Evolutionary conservation across 257 asterid species (phyloP).

Genomic region (Ocimum tenuiflorum): DNA sequence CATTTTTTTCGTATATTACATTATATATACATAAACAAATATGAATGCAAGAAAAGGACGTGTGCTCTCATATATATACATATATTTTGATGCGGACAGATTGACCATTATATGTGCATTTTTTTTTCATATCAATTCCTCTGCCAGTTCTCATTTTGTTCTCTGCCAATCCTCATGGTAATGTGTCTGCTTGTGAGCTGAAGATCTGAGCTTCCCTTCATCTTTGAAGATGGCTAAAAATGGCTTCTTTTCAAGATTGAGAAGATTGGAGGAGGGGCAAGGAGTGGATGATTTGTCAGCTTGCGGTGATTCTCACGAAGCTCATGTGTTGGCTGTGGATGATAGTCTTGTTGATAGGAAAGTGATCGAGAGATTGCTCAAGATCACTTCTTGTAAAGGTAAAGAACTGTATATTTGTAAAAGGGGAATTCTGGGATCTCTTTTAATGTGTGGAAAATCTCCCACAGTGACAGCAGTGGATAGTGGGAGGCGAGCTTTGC

Average conservation of each 20-base stretch:
- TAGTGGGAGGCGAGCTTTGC: constrained; percentile 85
- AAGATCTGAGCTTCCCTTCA: constrained; percentile 12
- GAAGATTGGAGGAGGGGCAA: constrained; percentile 33
- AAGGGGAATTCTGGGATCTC: too few species aligned
- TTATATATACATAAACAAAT: neutral
- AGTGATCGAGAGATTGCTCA: constrained; percentile 58
- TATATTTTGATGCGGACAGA: constrained; percentile 33
- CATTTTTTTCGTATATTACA: constrained; percentile 5
- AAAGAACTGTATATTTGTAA: neutral
- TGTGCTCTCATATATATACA: constrained; percentile 21
- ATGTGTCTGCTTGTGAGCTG: constrained; percentile 9
- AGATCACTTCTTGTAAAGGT: constrained; percentile 67
- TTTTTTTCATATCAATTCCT: constrained; percentile 11
- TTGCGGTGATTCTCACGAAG: constrained; percentile 31
- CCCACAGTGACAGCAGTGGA: constrained; percentile 79
- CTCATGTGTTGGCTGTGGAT: constrained; percentile 69
- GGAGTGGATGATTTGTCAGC: constrained; percentile 26
- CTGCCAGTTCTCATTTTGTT: neutral
- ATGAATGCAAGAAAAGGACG: constrained; percentile 29
- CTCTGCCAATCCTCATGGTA: constrained; percentile 3
- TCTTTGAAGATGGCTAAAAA: constrained; percentile 43
- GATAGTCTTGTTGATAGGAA: constrained; percentile 59
- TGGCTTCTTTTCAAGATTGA: constrained; percentile 46
- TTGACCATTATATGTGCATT: constrained; percentile 34
- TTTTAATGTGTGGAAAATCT: constrained; percentile 4